Evolutionary conservation across 208 protist genomes (phyloP), one percentile per base, ranked within the genome.

Genomic region (Crithidia bombi): DNA sequence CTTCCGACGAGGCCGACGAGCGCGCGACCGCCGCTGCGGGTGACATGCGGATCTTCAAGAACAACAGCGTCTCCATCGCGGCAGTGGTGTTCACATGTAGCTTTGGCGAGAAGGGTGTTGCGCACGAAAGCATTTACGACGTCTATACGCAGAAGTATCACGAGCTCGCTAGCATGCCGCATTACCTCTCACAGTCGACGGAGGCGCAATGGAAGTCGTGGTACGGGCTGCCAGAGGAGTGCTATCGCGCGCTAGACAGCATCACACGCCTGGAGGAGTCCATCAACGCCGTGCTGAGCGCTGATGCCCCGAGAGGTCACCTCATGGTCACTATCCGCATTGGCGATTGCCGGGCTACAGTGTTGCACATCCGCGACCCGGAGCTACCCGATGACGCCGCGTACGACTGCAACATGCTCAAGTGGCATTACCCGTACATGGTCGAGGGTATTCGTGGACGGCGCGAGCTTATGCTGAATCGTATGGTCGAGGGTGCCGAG

Each of bases 301-400:
- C 70, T 17, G 47, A 69, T 5, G 75, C 78, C 47, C 86, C 87
- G 21, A 54, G 81, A n/a, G 91, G 89, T 14, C 91, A 96, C 64
- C 70, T 94, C 23, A 90, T 96, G 83, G 75, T 96, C 36, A 86
- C 92, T 3, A 68, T 96, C 32, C 85, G 89, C 64, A 92, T 96
- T 32, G 91, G 91, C 25, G 89, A 96, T 63, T 94, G 87, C 54
- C 78, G 88, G 65, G 81, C 93, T 9, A 87, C 86, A 0, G 61
- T 96, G 26, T 70, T 96, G 11, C 85, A 96, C 69, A 46, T 96
- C 17, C 71, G 82, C 39, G 85, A 91, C 26, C 82, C 87, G 41
- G 76, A 88, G 51, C 74, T 93, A 41, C 91, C 91, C 17, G 56
- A 79, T 21, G 83, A 93, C 43, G 83, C 89, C 6, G 76, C 69